phyloP scores from a whole-genome alignment of 441 rosid species.

The Manihot esculenta region DNA sequence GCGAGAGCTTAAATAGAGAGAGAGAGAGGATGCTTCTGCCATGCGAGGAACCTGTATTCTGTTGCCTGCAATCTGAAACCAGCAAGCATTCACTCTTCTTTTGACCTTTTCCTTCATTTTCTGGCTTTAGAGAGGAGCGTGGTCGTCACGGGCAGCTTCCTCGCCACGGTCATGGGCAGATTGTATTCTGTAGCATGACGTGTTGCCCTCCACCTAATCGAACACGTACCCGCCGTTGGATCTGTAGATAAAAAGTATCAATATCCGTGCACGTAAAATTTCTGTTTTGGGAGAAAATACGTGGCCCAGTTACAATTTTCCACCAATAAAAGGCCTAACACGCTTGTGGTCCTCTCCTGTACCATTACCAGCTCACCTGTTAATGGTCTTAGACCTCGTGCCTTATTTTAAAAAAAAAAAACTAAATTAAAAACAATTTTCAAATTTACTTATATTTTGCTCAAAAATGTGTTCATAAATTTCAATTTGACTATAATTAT shows the following conservation, averaged over 20 bases:
- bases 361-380: not conserved
- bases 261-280: slow-evolving; percentile 42
- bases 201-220: slow-evolving; percentile 21
- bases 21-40: slow-evolving; percentile 31
- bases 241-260: not conserved
- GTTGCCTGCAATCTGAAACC: no score
- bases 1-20: slow-evolving; percentile 8
- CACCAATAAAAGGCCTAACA: slow-evolving; percentile 36
- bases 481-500: no score
- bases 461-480: no score
- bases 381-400: not conserved
- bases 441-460: no score
- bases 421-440: no score
- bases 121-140: not conserved
- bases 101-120: no score
- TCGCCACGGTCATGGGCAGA: slow-evolving; percentile 43
- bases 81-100: no score
- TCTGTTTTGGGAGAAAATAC: slow-evolving; percentile 14
- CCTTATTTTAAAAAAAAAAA: no score
- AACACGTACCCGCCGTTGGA: slow-evolving; percentile 46
- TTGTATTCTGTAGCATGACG: slow-evolving; percentile 35
- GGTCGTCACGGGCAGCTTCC: no score
- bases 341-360: slow-evolving; percentile 34
- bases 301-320: slow-evolving; percentile 42
- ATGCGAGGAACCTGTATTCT: not conserved